phyloP scores from a whole-genome alignment of 768 basidiomycete genomes.

The Xerocomus spinulosus region DNA sequence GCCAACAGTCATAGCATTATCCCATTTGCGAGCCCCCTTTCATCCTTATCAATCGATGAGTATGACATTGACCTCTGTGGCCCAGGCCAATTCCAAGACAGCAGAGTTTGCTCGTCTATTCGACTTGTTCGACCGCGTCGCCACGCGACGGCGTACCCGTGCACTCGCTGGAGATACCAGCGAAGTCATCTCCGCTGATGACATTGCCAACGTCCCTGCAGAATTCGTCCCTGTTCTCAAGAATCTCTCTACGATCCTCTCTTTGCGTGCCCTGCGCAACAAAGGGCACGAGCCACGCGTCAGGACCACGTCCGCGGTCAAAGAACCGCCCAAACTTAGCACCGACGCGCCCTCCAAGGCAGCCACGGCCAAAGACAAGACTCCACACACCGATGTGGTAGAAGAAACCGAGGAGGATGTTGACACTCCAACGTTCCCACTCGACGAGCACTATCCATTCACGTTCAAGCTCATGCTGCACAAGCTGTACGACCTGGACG shows the following conservation, averaged over 20 bases:
- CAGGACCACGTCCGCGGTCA: neutral
- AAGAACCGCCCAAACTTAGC: constrained; percentile 17
- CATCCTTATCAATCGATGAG: constrained; percentile 2
- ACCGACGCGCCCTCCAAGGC: constrained; percentile 13
- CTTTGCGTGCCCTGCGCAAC: constrained; percentile 32
- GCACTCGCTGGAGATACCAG: constrained; percentile 12
- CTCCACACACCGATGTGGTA: constrained; percentile 2
- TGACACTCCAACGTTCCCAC: constrained; percentile 40
- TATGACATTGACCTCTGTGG: constrained; percentile 19
- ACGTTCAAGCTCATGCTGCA: constrained; percentile 67
- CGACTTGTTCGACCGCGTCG: constrained; percentile 49
- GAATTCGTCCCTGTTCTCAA: constrained; percentile 31
- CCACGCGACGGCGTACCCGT: constrained; percentile 40
- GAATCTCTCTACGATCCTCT: constrained; percentile 34
- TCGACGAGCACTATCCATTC: constrained; percentile 44
- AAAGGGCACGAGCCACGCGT: constrained; percentile 8
- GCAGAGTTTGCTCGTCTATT: constrained; percentile 54
- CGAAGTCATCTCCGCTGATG: constrained; percentile 27
- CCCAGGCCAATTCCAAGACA: constrained; percentile 35
- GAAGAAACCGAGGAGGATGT: constrained; percentile 19
- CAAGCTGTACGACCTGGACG: constrained; percentile 56
- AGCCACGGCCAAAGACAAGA: neutral
- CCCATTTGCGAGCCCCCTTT: neutral
- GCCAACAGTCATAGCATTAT: too few species aligned
- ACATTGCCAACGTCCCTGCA: constrained; percentile 27